Evolutionary conservation across 257 asterid genomes (phyloP).

Genomic region (Solanum lycopersicoides): DNA sequence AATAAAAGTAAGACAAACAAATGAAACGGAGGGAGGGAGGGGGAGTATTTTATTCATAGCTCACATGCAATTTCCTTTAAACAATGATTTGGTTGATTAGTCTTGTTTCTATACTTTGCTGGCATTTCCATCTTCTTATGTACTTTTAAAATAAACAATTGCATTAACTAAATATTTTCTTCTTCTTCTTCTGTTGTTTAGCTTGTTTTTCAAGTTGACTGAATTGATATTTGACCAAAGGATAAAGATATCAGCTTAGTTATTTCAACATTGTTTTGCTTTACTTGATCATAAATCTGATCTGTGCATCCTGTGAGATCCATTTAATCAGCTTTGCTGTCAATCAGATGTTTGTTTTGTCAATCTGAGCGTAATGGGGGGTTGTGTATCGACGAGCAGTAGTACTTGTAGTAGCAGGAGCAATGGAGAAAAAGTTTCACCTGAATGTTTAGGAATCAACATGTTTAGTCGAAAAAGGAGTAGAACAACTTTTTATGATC

Average conservation of each 20-base stretch:
- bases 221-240: slow-evolving; percentile 38
- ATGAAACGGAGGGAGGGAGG: not conserved
- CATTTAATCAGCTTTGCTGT: slow-evolving; percentile 9
- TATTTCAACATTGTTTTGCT: slow-evolving; percentile 7
- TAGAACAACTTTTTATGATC: slow-evolving; percentile 49
- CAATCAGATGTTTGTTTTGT: slow-evolving; percentile 33
- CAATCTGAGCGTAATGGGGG: slow-evolving; percentile 66
- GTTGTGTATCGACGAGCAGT: slow-evolving; percentile 79
- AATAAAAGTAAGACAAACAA: not conserved
- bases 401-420: slow-evolving; percentile 69
- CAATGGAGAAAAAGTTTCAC: slow-evolving; percentile 57
- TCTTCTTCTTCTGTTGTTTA: slow-evolving; percentile 14
- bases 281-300: not conserved
- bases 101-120: slow-evolving; percentile 14
- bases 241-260: slow-evolving; percentile 5
- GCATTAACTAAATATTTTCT: slow-evolving; percentile 29
- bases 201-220: slow-evolving; percentile 35
- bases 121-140: slow-evolving; percentile 15
- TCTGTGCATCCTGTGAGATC: slow-evolving; percentile 7
- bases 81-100: slow-evolving; percentile 19
- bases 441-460: slow-evolving; percentile 55
- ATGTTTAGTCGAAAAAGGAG: slow-evolving; percentile 51
- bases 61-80: slow-evolving; percentile 63
- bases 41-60: slow-evolving; percentile 14
- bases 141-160: slow-evolving; percentile 8